phyloP scores from a whole-genome alignment of 1,284 basidiomycete genomes.

The Trichosporon faecale region DNA sequence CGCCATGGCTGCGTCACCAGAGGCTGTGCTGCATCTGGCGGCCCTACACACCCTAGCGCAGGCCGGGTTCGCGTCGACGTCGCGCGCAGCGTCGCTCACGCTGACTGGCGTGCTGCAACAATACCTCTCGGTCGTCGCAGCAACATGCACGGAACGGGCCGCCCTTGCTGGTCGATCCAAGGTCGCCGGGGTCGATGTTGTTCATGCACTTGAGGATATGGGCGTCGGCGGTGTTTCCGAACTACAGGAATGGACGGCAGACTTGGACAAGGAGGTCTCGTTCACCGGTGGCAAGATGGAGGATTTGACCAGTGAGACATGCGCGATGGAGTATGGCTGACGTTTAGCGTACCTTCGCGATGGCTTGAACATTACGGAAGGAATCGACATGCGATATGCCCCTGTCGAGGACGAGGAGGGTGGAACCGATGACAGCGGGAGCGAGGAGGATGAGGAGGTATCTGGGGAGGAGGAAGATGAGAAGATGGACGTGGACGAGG shows the following conservation, averaged over 20 bases:
- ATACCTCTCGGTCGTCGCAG: slow-evolving; percentile 42
- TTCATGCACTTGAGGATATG: slow-evolving; percentile 39
- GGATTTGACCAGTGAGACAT: slow-evolving; percentile 30
- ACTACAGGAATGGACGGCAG: slow-evolving; percentile 40
- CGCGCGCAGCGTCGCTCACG: slow-evolving; percentile 41
- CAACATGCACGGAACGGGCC: slow-evolving; percentile 40
- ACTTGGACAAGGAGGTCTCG: slow-evolving; percentile 30
- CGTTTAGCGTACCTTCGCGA: slow-evolving; percentile 33
- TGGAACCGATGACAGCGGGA: slow-evolving; percentile 14
- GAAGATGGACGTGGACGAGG: slow-evolving; percentile 23
- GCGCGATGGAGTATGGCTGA: not conserved
- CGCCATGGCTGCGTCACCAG: slow-evolving; percentile 36
- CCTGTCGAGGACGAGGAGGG: slow-evolving; percentile 25
- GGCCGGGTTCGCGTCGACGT: slow-evolving; percentile 47
- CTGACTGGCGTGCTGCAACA: slow-evolving; percentile 37
- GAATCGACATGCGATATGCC: slow-evolving; percentile 31
- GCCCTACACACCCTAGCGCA: slow-evolving; percentile 42
- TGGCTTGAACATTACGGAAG: slow-evolving; percentile 30
- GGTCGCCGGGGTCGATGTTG: slow-evolving; percentile 43
- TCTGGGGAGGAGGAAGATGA: slow-evolving; percentile 16
- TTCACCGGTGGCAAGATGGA: slow-evolving; percentile 31
- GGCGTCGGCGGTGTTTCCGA: slow-evolving; percentile 39
- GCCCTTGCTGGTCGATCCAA: slow-evolving; percentile 43
- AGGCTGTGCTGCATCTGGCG: slow-evolving; percentile 46
- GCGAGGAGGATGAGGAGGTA: slow-evolving; percentile 16